Base-by-base conservation (phyloP, 352 stramenopile species). In the Blastocystis hominis region DNA sequence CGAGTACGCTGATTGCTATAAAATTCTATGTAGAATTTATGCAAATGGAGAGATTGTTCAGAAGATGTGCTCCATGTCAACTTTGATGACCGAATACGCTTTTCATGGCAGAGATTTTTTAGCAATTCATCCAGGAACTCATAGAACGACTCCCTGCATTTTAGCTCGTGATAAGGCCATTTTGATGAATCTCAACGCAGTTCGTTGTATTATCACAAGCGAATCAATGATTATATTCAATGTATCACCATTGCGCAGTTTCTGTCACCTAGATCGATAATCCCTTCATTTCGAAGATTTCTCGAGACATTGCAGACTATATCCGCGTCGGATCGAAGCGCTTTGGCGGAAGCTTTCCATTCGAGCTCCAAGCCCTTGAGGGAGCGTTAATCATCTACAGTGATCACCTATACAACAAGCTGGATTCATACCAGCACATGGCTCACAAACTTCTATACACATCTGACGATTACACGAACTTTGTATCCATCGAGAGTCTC, bases 211-310 rank as follows among this genome's bases (percentile, higher is more conserved):
- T 47, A 53, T 75, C 7, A 50, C 63, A n/a, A 36, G 47, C n/a
- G 63, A 75, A n/a, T 75, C 63, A 7, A 75, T 75, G 63, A 75
- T 75, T 36, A 75, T 75, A 7, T 75, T 75, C 34, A 75, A 75
- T 75, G 63, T 75, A 54, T 24, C 20, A 7, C 24, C 13, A 50
- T 75, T 17, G 36, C 15, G 34, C 47, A 17, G 42, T 42, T 30
- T 54, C 5, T 75, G n/a, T 50, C 63, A 42, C 15, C 34, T 13
- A 75, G 63, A 75, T 75, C 34, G 63, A 75, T 36, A 75, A 75
- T 75, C 63, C 63, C 42, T 75, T 75, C 42, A 75, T 75, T 40
- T 75, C 63, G 7, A 75, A 75, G 34, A 75, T 75, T 36, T 75
- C 63, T 40, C 63, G 63, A 7, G 63, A 75, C n/a, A 75, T 75